Conservation (phyloP, 495 filamentous ascomycete genomes). For the Trypethelium eluteriae region DNA sequence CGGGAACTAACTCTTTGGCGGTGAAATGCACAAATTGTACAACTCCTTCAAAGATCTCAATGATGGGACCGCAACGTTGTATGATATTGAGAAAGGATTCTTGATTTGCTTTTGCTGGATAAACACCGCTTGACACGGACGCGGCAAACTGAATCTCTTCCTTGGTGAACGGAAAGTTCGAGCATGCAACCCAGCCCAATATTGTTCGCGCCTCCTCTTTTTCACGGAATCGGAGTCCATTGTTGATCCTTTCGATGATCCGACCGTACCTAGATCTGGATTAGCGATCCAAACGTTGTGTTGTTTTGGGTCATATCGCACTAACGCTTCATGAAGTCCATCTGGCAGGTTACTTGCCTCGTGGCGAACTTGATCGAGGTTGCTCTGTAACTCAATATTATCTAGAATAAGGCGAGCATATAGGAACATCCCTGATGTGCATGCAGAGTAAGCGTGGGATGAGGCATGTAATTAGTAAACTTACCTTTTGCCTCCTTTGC, state of each 20-base stretch:
- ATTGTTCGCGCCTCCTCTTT: neutral
- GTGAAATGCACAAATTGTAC: constrained; percentile 15
- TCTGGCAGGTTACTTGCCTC: constrained; percentile 27
- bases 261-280: neutral
- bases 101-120: too few relatives aligned
- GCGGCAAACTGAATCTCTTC: neutral
- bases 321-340: constrained; percentile 29
- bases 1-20: constrained; percentile 8
- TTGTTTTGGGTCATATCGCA: neutral
- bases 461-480: neutral
- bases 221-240: neutral
- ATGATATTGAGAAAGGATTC: neutral
- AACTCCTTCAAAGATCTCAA: constrained; percentile 4
- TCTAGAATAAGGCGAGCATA: constrained; percentile 25
- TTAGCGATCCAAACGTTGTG: neutral
- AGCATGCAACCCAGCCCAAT: constrained; percentile 14
- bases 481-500: neutral
- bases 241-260: neutral
- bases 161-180: neutral
- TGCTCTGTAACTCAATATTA: constrained; percentile 11
- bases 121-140: neutral
- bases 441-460: neutral
- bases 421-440: constrained; percentile 29
- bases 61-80: constrained; percentile 8
- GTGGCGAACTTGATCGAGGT: constrained; percentile 20